Evolutionary conservation across 306 rosid species (phyloP).

Genomic region (Cotoneaster glaucophyllus): DNA sequence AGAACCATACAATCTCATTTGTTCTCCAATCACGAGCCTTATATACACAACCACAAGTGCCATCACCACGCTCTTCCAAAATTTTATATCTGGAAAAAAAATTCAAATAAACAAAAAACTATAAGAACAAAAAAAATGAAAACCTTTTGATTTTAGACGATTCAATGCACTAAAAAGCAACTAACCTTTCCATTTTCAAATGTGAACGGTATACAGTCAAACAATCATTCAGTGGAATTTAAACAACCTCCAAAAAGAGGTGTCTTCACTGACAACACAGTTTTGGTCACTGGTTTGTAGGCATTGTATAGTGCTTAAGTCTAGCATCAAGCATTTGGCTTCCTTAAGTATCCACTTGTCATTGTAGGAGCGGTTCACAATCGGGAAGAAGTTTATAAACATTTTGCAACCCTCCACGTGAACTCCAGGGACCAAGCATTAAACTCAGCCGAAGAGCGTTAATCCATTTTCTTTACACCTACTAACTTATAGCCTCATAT

Average conservation of each 20-base stretch:
- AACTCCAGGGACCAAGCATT: constrained; percentile 36
- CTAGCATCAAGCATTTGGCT: constrained; percentile 39
- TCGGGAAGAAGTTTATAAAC: constrained; percentile 34
- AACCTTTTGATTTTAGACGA: background rate
- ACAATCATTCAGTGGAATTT: constrained; percentile 42
- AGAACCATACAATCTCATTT: constrained; percentile 59
- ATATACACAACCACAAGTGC: constrained; percentile 86
- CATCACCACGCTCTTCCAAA: constrained; percentile 87
- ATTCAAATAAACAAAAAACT: background rate
- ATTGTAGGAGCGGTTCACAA: constrained; percentile 26
- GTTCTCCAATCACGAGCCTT: constrained; percentile 64
- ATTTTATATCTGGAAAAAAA: constrained; percentile 47
- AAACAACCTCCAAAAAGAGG: constrained; percentile 51
- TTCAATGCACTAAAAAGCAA: constrained; percentile 12
- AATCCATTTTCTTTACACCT: constrained; percentile 27
- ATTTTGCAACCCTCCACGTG: constrained; percentile 40
- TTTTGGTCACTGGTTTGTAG: constrained; percentile 41
- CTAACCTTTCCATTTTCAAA: constrained; percentile 70
- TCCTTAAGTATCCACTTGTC: constrained; percentile 45
- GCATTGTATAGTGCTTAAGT: constrained; percentile 20
- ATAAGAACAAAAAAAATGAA: background rate
- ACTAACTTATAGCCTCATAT: constrained; percentile 18
- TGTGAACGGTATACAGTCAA: constrained; percentile 30
- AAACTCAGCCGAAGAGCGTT: constrained; percentile 4
- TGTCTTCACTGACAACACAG: constrained; percentile 47